Evolutionary conservation across 1,284 basidiomycete species (phyloP), one percentile per base, ranked within the genome.

Genomic region (Irpex lacteus): DNA sequence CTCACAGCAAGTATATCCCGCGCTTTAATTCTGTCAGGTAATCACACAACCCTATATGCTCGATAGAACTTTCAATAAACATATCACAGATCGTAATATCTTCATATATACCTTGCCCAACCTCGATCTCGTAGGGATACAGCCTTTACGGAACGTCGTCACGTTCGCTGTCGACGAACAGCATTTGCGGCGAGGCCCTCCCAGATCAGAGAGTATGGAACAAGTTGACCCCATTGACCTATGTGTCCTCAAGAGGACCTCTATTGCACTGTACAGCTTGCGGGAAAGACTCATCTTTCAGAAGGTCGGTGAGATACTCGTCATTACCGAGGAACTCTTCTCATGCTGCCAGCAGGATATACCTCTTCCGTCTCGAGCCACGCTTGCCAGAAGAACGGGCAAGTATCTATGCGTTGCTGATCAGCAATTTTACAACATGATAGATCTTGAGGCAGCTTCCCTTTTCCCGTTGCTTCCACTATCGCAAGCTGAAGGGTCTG

Each of bases 121-220:
- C 2, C 83, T 97, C 26, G 91, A 95, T 66, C 84, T 86, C 0
- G 80, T 94, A 0, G 82, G 87, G 7, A 88, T 93, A 67, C 89
- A 90, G 64, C 89, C 93, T 0, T 82, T 97, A 34, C 85, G 94
- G 50, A 89, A 94, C 62, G 90, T 94, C 3, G 78, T 91, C 15
- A 81, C 88, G 0, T 87, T 96, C 65, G 87, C 92, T 0, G 86
- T 96, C 0, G 94, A 98, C 71, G 88, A 95, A 59, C 81, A 88
- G 56, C 90, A 93, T 65, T 80, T 92, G 58, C 80, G 78, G 37
- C 82, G 87, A 13, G 81, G 82, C 0, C 76, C 81, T 0, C 79
- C 83, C 5, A 72, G 75, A 18, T 73, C 78, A 55, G 75, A 78
- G 40, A 75, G 76, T 11, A 71, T 77, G 0, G 71, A 74, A 34